A percentile compares a stretch with the other conserved stretches of the same genome.
Conservation (phyloP, 192 early-diverging fungal species). For the Linnemannia elongata region DNA sequence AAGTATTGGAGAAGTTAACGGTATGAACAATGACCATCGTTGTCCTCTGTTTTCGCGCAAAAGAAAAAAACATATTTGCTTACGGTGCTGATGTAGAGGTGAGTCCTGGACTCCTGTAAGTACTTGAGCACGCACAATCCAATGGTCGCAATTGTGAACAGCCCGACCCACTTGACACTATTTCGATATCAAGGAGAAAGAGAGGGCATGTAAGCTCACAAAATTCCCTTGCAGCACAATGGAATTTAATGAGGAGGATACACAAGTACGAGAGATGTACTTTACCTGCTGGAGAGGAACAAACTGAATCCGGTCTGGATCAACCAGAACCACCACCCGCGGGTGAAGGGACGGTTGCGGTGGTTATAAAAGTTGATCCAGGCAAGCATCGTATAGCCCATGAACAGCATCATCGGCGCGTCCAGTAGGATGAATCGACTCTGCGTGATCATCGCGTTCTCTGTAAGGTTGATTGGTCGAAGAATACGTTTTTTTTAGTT, state of each 20-base stretch:
- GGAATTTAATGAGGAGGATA: neutral
- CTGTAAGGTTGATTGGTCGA: constrained; percentile 46
- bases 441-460: constrained; percentile 93
- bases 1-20: neutral
- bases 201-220: neutral
- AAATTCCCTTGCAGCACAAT: neutral
- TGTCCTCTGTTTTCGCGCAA: neutral
- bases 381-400: constrained; percentile 78
- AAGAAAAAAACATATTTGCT: neutral
- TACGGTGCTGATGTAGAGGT: constrained; percentile 69
- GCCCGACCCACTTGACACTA: constrained; percentile 95
- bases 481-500: neutral
- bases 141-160: constrained; percentile 88
- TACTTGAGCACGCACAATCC: constrained; percentile 88
- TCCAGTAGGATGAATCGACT: constrained; percentile 93
- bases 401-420: constrained; percentile 92
- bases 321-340: constrained; percentile 92
- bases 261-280: neutral
- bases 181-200: neutral
- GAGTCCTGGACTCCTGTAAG: constrained; percentile 87
- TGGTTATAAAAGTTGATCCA: constrained; percentile 93
- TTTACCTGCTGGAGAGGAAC: constrained; percentile 68
- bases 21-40: neutral
- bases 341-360: constrained; percentile 76
- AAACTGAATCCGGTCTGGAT: constrained; percentile 85